Base-by-base conservation (phyloP, 2,329 filamentous ascomycete genomes). In the Pyricularia grisea region DNA sequence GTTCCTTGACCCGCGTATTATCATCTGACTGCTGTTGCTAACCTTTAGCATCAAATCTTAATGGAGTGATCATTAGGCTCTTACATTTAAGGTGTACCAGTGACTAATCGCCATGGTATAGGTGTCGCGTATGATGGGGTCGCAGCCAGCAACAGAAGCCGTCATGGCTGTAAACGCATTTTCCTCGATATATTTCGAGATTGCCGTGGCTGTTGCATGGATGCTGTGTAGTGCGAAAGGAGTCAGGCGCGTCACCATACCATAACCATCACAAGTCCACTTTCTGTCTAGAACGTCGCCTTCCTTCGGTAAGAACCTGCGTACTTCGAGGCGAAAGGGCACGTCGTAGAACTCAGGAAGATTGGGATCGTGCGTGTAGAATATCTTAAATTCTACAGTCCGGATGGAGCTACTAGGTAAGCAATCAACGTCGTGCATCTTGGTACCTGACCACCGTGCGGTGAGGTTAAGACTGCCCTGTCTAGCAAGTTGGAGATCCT, bases 391-490 rank as follows among this genome's bases (percentile, higher is more conserved):
- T 12, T 77, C 68, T 30, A 86, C 80, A 14, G 73, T 74, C 30
- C 75, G 73, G 4, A 77, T 63, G 0, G 72, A 68, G 0, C 74
- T 70, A 31, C 72, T 71, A 5, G 72, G 68, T 72, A 79, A 79
- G 66, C 80, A 79, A 0, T 72, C 71, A 0, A 85, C 74, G 68
- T 85, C 79, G 58, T 76, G 76, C 70, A 84, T 78, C 31, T 78
- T 74, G 4, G 77, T 78, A 6, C 79, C 80, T 1, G 72, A 65
- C 80, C 82, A 84, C 27, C 82, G 78, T 3, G 72, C 70, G 0
- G 84, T 86, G 30, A 85, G 76, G 2, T 76, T 72, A 17, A 84
- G 76, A 1, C 81, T 81, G 4, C 81, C 79, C 1, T 74, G 73
- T n/a, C 83, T 82, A 70, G 78, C 82, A 4, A 83, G 73, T 0